Base-by-base conservation (phyloP, 2,329 filamentous ascomycete species). In the Colletotrichum siamense region DNA sequence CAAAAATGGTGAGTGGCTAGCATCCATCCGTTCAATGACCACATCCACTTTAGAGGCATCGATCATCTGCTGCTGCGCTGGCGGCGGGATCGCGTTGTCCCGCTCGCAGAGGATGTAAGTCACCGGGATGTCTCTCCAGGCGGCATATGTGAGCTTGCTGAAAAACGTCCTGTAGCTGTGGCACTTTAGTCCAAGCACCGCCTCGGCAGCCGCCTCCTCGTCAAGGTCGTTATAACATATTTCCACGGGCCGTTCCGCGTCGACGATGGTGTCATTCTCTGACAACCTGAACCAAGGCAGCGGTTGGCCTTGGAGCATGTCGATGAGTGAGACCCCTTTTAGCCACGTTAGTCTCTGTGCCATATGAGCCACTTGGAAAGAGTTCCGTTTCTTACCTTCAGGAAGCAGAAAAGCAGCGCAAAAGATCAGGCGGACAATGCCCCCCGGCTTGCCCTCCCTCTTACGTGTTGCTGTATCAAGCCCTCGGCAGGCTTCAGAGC, bases 401-500 rank as follows among this genome's bases (percentile, higher is more conserved):
- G 69, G 18, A 3, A 55, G 18, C 2, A 68, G 16, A 3, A 73
- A 69, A 8, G 73, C 63, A 63, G 55, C 36, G 28, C 39, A 67
- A 15, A 64, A 85, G 12, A 79, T 82, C 9, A 79, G 69, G 69
- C 77, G 80, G 3, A 82, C 73, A 4, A 86, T 79, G 2, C 84
- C 84, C 2, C 85, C 86, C 52, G 80, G 79, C 61, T 82, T 79
- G 1, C 83, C 83, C 5, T 78, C 69, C 6, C 63, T 71, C 57
- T 79, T 77, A 9, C 85, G 77, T 64, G 82, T 80, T 52, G 78
- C 78, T 69, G 84, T 82, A 13, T 79, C 78, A 3, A 84, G 70
- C 0, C 82, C 83, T 4, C 79, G 79, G 3, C 84, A 73, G 2
- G 82, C 83, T 70, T 84, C 83, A 8, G 80, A 81, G 3, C 80